Evolutionary conservation across 345 rosid species (phyloP).

Genomic region (Dimocarpus longan): DNA sequence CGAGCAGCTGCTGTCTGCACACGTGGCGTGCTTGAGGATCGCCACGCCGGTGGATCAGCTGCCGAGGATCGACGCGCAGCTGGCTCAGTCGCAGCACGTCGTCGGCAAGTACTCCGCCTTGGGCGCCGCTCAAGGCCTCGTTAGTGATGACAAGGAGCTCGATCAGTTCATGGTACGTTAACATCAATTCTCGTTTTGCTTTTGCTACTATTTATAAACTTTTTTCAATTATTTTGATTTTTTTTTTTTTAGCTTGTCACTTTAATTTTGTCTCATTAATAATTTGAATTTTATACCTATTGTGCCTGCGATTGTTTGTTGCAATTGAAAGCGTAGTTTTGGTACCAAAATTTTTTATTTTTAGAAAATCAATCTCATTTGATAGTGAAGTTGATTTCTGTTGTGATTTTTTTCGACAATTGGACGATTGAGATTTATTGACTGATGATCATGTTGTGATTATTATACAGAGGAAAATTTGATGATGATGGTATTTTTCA

Average conservation of each 20-base stretch:
- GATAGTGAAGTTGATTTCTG: not conserved
- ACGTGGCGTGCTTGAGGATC: conserved; percentile 84
- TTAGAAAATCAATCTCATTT: not conserved
- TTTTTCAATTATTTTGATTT: not conserved
- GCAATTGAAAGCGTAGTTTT: not conserved
- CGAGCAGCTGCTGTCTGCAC: conserved; percentile 90
- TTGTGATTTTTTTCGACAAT: not conserved
- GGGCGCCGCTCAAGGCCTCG: conserved; percentile 58
- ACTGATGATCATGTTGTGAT: not conserved
- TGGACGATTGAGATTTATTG: conserved; percentile 9
- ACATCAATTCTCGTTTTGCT: not conserved
- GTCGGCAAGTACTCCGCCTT: conserved; percentile 82
- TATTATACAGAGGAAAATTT: not conserved
- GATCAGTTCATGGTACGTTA: conserved; percentile 96
- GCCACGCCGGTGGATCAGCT: conserved; percentile 97
- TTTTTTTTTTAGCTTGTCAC: conserved; percentile 4
- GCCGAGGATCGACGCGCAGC: conserved; percentile 95
- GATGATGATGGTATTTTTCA: not conserved
- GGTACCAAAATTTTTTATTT: not conserved
- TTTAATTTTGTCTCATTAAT: conserved; percentile 13
- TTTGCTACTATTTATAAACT: not conserved
- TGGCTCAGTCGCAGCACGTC: conserved; percentile 94
- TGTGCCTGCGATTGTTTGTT: conserved; percentile 13
- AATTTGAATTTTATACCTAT: conserved; percentile 13
- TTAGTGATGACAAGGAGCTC: conserved; percentile 84